Evolutionary conservation across 495 filamentous ascomycete genomes (phyloP).

Genomic region (Penicillium lividum): DNA sequence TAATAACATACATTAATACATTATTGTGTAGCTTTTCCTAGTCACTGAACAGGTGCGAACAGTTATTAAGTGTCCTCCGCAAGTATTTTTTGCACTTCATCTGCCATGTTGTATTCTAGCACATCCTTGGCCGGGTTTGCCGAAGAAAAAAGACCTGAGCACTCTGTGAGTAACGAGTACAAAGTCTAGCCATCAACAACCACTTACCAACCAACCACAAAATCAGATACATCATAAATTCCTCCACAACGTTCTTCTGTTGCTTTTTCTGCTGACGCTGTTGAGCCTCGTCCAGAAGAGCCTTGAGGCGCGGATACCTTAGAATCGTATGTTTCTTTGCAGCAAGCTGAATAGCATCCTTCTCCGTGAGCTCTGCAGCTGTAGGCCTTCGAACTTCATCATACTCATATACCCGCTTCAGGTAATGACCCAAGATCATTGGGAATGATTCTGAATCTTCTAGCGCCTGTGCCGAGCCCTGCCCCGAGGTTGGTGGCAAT

Average conservation of each 20-base stretch:
- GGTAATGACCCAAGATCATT: conserved; percentile 6
- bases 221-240: conserved; percentile 16
- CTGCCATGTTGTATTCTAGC: conserved; percentile 12
- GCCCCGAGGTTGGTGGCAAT: conserved; percentile 13
- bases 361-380: conserved; percentile 1
- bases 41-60: too few species aligned
- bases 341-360: conserved; percentile 8
- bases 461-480: conserved; percentile 12
- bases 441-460: conserved; percentile 12
- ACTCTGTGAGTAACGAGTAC: background rate
- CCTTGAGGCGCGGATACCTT: conserved; percentile 7
- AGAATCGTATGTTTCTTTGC: conserved; percentile 10
- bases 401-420: conserved; percentile 4
- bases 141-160: conserved; percentile 1
- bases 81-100: conserved; percentile 11
- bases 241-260: conserved; percentile 8
- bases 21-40: background rate
- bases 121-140: conserved; percentile 4
- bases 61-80: conserved; percentile 2
- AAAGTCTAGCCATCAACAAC: background rate
- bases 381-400: background rate
- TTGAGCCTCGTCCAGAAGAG: conserved; percentile 7
- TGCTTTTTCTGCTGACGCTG: conserved; percentile 9
- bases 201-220: conserved; percentile 14
- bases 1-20: background rate